A percentile compares a stretch with the other conserved stretches of the same genome.
Evolutionary conservation across 2,329 filamentous ascomycete genomes (phyloP).

Genomic region (Arthrobotrys pseudoclavata): DNA sequence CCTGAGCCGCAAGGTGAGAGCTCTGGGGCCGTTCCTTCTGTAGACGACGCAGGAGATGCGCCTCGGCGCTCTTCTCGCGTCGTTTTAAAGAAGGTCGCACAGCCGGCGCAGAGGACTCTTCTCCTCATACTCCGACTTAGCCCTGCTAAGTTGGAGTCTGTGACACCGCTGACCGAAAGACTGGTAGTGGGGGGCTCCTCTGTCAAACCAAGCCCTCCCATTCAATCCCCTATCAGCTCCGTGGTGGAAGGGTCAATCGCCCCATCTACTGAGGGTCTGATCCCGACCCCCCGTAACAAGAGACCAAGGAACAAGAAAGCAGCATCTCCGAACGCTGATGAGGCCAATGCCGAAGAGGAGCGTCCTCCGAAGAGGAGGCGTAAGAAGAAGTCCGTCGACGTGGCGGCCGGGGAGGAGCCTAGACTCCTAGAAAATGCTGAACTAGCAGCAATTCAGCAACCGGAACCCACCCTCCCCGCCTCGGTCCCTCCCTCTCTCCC

Average conservation of each 20-base stretch:
- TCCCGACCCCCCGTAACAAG: slow-evolving; percentile 35
- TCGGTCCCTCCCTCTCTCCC: background rate
- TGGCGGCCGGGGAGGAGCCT: slow-evolving; percentile 20
- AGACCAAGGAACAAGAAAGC: slow-evolving; percentile 40
- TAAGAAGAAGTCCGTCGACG: slow-evolving; percentile 35
- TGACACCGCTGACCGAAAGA: slow-evolving; percentile 29
- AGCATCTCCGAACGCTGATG: slow-evolving; percentile 9
- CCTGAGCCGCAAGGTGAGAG: slow-evolving; percentile 32
- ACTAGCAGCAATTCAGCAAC: slow-evolving; percentile 1
- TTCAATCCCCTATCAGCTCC: background rate
- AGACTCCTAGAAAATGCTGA: slow-evolving; percentile 20
- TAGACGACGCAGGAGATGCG: slow-evolving; percentile 38
- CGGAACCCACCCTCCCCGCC: background rate
- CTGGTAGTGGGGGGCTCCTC: slow-evolving; percentile 21
- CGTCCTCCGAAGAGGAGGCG: slow-evolving; percentile 45
- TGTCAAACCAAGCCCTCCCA: slow-evolving; percentile 13
- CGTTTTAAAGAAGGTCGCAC: slow-evolving; percentile 46
- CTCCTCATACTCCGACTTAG: slow-evolving; percentile 27
- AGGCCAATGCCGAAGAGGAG: slow-evolving; percentile 40
- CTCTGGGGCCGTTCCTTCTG: slow-evolving; percentile 25
- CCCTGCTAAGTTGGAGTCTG: slow-evolving; percentile 28
- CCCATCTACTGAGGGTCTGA: background rate
- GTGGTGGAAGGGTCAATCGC: background rate
- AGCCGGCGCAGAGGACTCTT: slow-evolving; percentile 30
- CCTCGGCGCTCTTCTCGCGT: slow-evolving; percentile 55